These are phyloP conservation scores for Goniomonas avonlea DNA, from an alignment of 78 protist genomes.

Conservation along the genomic window DNA sequence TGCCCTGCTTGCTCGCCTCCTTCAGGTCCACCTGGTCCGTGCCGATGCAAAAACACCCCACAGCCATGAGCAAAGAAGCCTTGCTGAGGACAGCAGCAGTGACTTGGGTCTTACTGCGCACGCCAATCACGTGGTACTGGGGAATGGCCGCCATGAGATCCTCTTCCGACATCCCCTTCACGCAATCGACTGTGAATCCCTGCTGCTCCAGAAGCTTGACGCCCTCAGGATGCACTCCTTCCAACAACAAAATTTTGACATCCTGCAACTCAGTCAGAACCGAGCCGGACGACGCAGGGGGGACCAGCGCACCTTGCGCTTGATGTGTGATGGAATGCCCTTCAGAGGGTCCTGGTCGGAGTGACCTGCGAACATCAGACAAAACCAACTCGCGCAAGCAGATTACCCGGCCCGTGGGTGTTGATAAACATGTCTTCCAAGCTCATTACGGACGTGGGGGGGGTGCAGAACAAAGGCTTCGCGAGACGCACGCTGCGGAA, in stretches of 20 bases:
- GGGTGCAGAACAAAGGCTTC: too few relatives aligned
- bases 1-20: constrained; percentile 14
- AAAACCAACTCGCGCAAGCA: not conserved
- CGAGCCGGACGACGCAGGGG: not conserved
- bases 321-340: not conserved
- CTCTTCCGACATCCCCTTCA: not conserved
- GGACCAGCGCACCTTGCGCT: not conserved
- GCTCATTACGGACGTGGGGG: too few relatives aligned
- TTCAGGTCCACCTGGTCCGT: constrained; percentile 7
- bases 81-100: constrained; percentile 9
- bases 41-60: too few relatives aligned
- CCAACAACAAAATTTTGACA: not conserved
- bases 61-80: not conserved
- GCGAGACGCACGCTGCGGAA: too few relatives aligned
- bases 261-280: not conserved
- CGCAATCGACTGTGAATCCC: not conserved
- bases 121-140: constrained; percentile 13
- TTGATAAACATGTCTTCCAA: too few relatives aligned
- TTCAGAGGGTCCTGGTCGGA: not conserved
- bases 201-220: not conserved
- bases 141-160: constrained; percentile 21
- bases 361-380: not conserved
- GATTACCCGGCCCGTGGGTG: too few relatives aligned
- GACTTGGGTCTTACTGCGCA: constrained; percentile 12
- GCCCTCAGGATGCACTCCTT: not conserved